Conservation (phyloP, 1,139 yeast genomes). For the Protomyces arabidopsidicola region DNA sequence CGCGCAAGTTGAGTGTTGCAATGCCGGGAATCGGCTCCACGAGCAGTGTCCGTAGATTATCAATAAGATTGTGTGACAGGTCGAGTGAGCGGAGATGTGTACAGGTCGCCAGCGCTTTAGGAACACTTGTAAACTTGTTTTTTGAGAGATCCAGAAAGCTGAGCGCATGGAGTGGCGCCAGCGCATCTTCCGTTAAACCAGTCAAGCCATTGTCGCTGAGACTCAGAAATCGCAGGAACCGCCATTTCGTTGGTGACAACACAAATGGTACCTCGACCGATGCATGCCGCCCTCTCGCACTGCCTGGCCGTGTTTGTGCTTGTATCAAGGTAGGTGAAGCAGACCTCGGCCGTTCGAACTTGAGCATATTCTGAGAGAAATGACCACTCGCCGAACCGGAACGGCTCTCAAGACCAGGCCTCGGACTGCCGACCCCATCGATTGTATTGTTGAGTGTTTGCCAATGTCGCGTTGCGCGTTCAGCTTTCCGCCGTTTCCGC, state of each 20-base stretch:
- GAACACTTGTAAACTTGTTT: constrained; percentile 50
- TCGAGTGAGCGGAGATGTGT: constrained; percentile 52
- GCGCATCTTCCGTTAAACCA: constrained; percentile 46
- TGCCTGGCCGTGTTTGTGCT: background rate
- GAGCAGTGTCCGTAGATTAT: constrained; percentile 35
- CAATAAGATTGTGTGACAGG: constrained; percentile 53
- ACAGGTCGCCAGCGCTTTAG: constrained; percentile 52
- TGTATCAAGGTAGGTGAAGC: constrained; percentile 4
- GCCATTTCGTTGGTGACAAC: constrained; percentile 51
- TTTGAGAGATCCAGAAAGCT: constrained; percentile 57
- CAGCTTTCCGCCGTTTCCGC: constrained; percentile 40
- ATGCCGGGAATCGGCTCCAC: constrained; percentile 43
- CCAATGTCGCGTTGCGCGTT: constrained; percentile 40
- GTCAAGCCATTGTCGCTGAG: constrained; percentile 54
- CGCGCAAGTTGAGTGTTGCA: constrained; percentile 53
- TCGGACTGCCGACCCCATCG: background rate
- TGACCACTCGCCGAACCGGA: background rate
- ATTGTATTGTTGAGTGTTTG: constrained; percentile 6
- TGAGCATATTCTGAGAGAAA: background rate
- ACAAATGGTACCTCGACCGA: constrained; percentile 13
- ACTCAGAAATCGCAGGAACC: constrained; percentile 53
- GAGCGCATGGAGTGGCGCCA: constrained; percentile 50
- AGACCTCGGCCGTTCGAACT: constrained; percentile 11
- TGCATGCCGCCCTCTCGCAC: constrained; percentile 6
- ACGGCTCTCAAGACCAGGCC: constrained; percentile 3